These are phyloP conservation scores for Phoenix roebelenii DNA, from an alignment of 176 grass and related monocot genomes.

Conservation along the genomic window DNA sequence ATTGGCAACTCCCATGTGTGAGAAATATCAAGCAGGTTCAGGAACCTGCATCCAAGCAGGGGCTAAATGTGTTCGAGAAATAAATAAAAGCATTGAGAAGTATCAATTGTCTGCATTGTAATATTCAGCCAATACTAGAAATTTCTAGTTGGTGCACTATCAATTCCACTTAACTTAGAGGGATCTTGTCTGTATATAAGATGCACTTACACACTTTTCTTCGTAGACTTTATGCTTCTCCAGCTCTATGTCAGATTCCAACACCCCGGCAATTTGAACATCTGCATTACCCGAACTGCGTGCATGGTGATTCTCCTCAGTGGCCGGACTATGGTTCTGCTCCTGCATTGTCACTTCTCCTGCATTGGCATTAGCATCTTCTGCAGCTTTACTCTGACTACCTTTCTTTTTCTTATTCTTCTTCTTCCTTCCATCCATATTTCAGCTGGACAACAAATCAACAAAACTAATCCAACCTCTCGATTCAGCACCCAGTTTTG, in stretches of 20 bases:
- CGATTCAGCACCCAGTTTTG: not conserved
- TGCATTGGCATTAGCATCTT: constrained; percentile 32
- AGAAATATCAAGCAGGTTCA: no score
- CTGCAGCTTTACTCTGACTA: constrained; percentile 50
- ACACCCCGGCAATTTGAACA: constrained; percentile 35
- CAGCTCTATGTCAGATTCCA: constrained; percentile 50
- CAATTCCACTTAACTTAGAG: no score
- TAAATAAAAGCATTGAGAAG: no score
- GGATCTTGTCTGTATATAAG: no score
- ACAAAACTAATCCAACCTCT: not conserved
- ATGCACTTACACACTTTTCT: constrained; percentile 60
- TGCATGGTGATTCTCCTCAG: constrained; percentile 29
- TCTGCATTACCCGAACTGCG: constrained; percentile 30
- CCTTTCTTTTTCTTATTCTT: constrained; percentile 90
- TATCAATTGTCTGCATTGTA: no score
- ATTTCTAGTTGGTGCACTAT: no score
- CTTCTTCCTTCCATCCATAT: constrained; percentile 89
- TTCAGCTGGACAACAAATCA: not conserved
- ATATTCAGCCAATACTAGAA: no score
- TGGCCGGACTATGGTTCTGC: constrained; percentile 24
- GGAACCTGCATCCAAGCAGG: no score
- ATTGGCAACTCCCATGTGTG: no score
- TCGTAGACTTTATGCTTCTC: constrained; percentile 41
- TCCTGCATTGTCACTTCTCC: constrained; percentile 31
- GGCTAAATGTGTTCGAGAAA: no score